Conservation (phyloP, 192 early-diverging fungal species). For the Pilobolus umbonatus region DNA sequence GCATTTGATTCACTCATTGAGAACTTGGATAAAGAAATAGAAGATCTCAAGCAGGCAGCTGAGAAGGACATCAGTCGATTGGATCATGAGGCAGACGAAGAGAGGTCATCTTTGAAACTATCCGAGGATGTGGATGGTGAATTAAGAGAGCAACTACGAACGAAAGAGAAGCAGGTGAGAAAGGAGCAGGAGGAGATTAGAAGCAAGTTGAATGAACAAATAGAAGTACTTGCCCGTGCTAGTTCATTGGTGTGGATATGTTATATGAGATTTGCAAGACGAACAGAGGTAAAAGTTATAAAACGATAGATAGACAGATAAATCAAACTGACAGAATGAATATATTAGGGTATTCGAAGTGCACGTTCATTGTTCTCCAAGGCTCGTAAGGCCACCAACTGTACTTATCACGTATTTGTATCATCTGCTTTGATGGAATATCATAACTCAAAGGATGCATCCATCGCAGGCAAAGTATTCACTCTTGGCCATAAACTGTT, state of each 20-base stretch:
- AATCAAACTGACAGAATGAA: background rate
- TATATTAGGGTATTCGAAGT: slow-evolving; percentile 56
- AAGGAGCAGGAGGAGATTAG: slow-evolving; percentile 61
- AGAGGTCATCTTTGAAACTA: slow-evolving; percentile 37
- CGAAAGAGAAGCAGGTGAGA: slow-evolving; percentile 50
- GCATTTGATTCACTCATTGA: slow-evolving; percentile 51
- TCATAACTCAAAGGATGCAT: slow-evolving; percentile 79
- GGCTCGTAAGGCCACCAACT: slow-evolving; percentile 66
- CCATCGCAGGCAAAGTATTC: slow-evolving; percentile 85
- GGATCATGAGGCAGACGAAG: slow-evolving; percentile 35
- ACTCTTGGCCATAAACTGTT: slow-evolving; percentile 82
- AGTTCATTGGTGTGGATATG: slow-evolving; percentile 79
- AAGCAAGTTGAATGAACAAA: slow-evolving; percentile 44
- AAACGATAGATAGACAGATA: background rate
- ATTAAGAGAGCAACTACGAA: slow-evolving; percentile 47
- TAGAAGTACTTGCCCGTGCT: slow-evolving; percentile 51
- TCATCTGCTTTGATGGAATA: slow-evolving; percentile 90
- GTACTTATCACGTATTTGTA: slow-evolving; percentile 86
- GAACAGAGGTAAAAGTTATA: slow-evolving; percentile 58
- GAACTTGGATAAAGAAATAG: slow-evolving; percentile 40
- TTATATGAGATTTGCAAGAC: slow-evolving; percentile 77
- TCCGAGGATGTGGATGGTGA: slow-evolving; percentile 55
- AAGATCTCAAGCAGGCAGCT: slow-evolving; percentile 25
- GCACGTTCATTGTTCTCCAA: slow-evolving; percentile 74
- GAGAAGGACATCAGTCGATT: slow-evolving; percentile 42